Conservation (phyloP, 176 grass and related monocot species). For the Musa beccarii region DNA sequence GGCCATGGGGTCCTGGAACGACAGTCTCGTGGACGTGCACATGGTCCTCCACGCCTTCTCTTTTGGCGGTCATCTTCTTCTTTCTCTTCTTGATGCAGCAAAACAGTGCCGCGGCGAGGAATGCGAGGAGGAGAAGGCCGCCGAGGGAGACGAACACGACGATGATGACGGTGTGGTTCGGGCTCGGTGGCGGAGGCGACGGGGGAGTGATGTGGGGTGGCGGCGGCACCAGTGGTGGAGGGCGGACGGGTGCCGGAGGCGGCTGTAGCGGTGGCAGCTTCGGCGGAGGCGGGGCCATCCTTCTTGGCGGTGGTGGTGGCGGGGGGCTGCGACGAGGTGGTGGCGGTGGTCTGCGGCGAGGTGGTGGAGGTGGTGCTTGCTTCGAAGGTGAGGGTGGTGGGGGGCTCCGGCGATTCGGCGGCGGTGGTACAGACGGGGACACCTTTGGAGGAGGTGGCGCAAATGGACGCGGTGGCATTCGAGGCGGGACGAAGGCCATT, state of each 20-base stretch:
- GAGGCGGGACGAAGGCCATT: slow-evolving; percentile 4
- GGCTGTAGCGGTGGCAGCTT: neutral
- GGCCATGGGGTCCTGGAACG: slow-evolving; percentile 27
- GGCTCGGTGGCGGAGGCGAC: slow-evolving; percentile 13
- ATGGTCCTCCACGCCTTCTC: slow-evolving; percentile 39
- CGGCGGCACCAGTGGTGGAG: slow-evolving; percentile 16
- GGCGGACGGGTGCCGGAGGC: neutral
- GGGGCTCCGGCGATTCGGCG: slow-evolving; percentile 23
- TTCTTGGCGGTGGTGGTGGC: slow-evolving; percentile 27
- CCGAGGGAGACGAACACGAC: slow-evolving; percentile 57
- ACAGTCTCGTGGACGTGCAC: slow-evolving; percentile 43
- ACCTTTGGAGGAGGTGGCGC: slow-evolving; percentile 8
- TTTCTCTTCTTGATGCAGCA: slow-evolving; percentile 63
- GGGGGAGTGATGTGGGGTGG: neutral
- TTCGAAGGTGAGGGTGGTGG: slow-evolving; percentile 17
- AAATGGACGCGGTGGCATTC: neutral
- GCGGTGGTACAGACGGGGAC: neutral
- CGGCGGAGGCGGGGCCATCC: neutral
- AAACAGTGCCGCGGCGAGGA: slow-evolving; percentile 38
- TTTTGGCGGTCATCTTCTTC: slow-evolving; percentile 22
- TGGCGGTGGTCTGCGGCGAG: neutral
- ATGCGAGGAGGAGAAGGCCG: slow-evolving; percentile 53
- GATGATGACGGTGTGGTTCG: slow-evolving; percentile 49
- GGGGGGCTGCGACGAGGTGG: neutral
- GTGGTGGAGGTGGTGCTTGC: neutral